Base-by-base conservation (phyloP, 2,329 filamentous ascomycete genomes). In the Endocalyx cinctus region DNA sequence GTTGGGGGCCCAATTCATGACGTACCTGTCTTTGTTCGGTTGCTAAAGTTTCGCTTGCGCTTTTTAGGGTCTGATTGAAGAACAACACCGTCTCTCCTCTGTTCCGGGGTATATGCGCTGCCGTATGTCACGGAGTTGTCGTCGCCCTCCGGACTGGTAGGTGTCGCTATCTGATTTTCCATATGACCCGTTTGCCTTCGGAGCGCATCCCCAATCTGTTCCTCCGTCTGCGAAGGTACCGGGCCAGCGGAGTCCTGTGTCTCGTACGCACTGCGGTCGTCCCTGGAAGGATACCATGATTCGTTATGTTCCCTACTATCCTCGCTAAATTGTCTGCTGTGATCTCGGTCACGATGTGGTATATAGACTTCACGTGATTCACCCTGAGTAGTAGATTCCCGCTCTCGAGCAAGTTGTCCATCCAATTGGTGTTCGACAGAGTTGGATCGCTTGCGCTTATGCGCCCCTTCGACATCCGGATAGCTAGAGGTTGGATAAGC, bases 31-130 rank as follows among this genome's bases (percentile, higher is more conserved):
- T 97, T 97, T 14, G 90, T 96, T 38, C 90, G 77, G 60, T 96
- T 95, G 64, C 87, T 94, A 54, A 96, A 97, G 53, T 87, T 86
- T 25, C 82, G 72, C 60, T 86, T 86, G 30, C 82, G 66, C 58
- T 83, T 84, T 59, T 84, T 84, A 4, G 74, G 68, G 45, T 82
- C 77, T 5, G 72, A 72, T 50, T 78, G 74, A n/a, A n/a, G n/a
- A 22, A 77, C 59, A 18, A 69, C 49, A 1, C 63, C 61, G 30
- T 72, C 69, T 16, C 51, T 51, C 36, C 67, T 64, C 40, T 67
- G 62, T 39, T 69, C 66, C 27, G 67, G 58, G 3, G 62, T 66
- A 46, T 70, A 77, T 12, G 63, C 46, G 42, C 51, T 58, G 39
- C 37, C 58, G 45, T 61, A 58, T 35, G 69, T 69, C 29, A 64